phyloP scores from a whole-genome alignment of 495 filamentous ascomycete species.

The Massariosphaeria phaeospora region DNA sequence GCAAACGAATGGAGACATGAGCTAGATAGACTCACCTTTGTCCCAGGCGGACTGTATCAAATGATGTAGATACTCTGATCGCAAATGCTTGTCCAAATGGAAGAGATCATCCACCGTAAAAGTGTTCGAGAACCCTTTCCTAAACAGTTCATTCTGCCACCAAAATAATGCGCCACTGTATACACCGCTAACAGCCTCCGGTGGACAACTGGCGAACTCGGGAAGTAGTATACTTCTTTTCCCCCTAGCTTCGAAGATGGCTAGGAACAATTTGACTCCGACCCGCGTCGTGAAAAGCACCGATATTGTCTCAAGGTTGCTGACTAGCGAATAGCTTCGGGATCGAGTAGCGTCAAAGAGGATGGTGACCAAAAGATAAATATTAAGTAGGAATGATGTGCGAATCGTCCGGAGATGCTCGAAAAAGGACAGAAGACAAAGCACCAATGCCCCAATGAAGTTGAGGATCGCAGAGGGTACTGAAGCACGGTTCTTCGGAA shows the following conservation, averaged over 20 bases:
- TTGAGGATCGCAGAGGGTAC: constrained; percentile 47
- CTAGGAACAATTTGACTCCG: constrained; percentile 47
- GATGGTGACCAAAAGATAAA: constrained; percentile 57
- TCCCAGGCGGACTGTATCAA: constrained; percentile 20
- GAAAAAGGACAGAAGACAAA: constrained; percentile 49
- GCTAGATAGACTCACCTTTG: constrained; percentile 7
- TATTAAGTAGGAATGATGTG: constrained; percentile 56
- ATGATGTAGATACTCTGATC: constrained; percentile 21
- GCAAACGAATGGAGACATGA: not conserved
- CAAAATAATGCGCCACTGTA: constrained; percentile 51
- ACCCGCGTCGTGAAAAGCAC: constrained; percentile 48
- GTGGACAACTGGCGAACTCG: constrained; percentile 46
- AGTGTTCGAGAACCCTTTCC: constrained; percentile 21
- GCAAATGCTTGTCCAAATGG: constrained; percentile 22
- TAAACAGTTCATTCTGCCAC: constrained; percentile 57
- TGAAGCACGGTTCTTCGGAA: constrained; percentile 42
- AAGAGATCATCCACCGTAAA: constrained; percentile 28
- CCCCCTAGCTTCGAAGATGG: constrained; percentile 51
- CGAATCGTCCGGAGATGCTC: constrained; percentile 54
- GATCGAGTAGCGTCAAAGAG: constrained; percentile 54
- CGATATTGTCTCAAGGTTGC: constrained; percentile 32
- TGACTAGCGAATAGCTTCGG: constrained; percentile 57
- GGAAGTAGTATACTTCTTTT: constrained; percentile 50
- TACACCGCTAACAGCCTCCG: constrained; percentile 56
- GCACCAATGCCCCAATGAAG: constrained; percentile 42